Evolutionary conservation across 2,329 filamentous ascomycete genomes (phyloP), one percentile per base, ranked within the genome.

Genomic region (Ophioceras dolichostomum): DNA sequence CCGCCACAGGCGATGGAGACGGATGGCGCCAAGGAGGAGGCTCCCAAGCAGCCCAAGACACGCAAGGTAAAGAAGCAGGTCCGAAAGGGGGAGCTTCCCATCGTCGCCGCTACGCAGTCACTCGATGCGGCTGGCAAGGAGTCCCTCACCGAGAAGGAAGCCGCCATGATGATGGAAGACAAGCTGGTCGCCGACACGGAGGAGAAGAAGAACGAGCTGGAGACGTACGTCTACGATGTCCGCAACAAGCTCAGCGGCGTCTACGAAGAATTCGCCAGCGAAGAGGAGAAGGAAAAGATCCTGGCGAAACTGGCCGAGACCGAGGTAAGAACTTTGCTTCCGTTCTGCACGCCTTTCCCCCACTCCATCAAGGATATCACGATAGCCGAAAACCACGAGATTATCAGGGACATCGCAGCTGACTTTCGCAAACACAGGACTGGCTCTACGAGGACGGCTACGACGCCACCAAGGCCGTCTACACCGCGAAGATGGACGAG

Each of bases 21-120:
- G 36, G 85, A 93, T 48, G 65, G 65, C 34, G 71, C 71, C 48
- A 73, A 67, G 49, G 73, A 77, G 43, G 70, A 73, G 3, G 73
- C 77, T 4, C 22, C 22, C 14, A 39, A 35, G 39, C 74, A 70
- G 51, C 64, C 78, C 43, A 86, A 87, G 80, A 94, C 78, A 38
- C 82, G 89, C 58, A 96, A 95, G 70, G 85, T 98, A 50, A 96
- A 95, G 83, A 98, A 96, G 76, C 89, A 96, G 67, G 83, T 95
- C 47, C 84, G 89, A 62, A 96, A 95, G 73, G 91, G 91, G 47
- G 89, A 96, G 48, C 72, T 98, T 39, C 85, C 88, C 44, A 81
- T 98, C 47, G 78, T 83, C 41, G 73, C 83, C 43, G 88, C 80
- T 46, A 94, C 87, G 33, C 75, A 82, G 34, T 82, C 86, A 27